phyloP scores from a whole-genome alignment of 441 rosid species.

The Melastoma candidum region DNA sequence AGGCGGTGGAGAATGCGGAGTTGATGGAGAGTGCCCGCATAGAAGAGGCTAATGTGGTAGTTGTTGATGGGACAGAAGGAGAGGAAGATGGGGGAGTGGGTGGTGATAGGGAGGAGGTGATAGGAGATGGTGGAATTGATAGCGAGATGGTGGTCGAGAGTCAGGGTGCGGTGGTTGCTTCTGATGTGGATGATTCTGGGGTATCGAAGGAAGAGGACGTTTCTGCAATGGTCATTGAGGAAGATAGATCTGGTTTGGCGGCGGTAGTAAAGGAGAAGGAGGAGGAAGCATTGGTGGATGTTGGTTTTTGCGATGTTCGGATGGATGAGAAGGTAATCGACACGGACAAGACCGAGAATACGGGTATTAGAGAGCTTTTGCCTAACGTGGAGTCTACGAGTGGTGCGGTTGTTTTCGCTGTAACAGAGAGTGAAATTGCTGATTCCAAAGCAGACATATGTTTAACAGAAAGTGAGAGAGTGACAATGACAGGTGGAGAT shows the following conservation, averaged over 20 bases:
- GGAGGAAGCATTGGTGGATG: not conserved
- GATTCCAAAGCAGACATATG: too few species aligned
- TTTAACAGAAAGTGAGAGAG: too few species aligned
- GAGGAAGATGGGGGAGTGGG: not conserved
- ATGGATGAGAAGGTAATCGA: too few species aligned
- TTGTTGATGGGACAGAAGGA: not conserved
- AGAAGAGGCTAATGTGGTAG: too few species aligned
- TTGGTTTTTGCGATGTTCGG: too few species aligned
- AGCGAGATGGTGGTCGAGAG: not conserved
- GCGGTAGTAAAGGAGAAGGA: slow-evolving; percentile 3
- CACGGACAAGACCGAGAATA: too few species aligned
- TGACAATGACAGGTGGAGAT: too few species aligned
- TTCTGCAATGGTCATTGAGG: not conserved
- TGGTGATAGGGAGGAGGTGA: not conserved
- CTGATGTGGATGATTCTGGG: not conserved
- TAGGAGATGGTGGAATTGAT: not conserved
- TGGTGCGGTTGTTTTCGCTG: too few species aligned
- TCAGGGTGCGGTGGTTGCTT: not conserved
- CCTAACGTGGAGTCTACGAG: too few species aligned
- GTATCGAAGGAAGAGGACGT: not conserved
- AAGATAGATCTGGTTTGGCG: not conserved
- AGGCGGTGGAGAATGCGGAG: not conserved
- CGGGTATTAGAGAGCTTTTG: too few species aligned
- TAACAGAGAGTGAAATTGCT: too few species aligned
- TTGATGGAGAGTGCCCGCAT: too few species aligned